A percentile compares a stretch with the other conserved stretches of the same genome.
Evolutionary conservation across 2,329 filamentous ascomycete species (phyloP).

Genomic region (Calonectria pteridis): DNA sequence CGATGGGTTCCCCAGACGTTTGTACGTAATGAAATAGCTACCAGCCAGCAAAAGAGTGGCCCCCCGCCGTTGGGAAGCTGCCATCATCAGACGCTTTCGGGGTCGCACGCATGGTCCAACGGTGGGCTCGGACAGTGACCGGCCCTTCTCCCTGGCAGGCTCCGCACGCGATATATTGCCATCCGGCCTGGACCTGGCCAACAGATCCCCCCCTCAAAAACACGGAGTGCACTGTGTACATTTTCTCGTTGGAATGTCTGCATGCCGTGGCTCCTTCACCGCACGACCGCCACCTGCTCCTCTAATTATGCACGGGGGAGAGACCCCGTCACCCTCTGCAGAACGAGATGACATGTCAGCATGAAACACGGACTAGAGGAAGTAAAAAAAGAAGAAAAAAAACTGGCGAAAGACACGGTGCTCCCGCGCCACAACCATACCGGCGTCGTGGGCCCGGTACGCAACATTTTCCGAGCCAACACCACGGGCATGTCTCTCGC

Average conservation of each 20-base stretch:
- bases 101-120: slow-evolving; percentile 28
- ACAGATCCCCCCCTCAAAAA: slow-evolving; percentile 8
- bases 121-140: slow-evolving; percentile 42
- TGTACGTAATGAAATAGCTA: slow-evolving; percentile 43
- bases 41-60: slow-evolving; percentile 28
- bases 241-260: neutral
- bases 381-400: neutral
- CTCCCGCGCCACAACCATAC: neutral
- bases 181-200: slow-evolving; percentile 19
- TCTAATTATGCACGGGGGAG: neutral
- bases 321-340: neutral
- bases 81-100: slow-evolving; percentile 30
- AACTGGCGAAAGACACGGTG: neutral
- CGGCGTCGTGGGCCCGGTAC: neutral
- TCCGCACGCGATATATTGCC: slow-evolving; percentile 29
- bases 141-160: slow-evolving; percentile 33
- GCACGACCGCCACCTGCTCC: neutral
- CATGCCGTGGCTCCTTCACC: neutral
- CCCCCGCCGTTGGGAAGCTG: slow-evolving; percentile 25
- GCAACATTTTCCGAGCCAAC: neutral
- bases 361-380: neutral
- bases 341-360: slow-evolving; percentile 1
- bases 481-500: neutral
- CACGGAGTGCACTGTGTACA: slow-evolving; percentile 14
- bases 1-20: slow-evolving; percentile 34